Evolutionary conservation across 495 filamentous ascomycete genomes (phyloP), one percentile per base, ranked within the genome.

Genomic region (Cercophora newfieldiana): DNA sequence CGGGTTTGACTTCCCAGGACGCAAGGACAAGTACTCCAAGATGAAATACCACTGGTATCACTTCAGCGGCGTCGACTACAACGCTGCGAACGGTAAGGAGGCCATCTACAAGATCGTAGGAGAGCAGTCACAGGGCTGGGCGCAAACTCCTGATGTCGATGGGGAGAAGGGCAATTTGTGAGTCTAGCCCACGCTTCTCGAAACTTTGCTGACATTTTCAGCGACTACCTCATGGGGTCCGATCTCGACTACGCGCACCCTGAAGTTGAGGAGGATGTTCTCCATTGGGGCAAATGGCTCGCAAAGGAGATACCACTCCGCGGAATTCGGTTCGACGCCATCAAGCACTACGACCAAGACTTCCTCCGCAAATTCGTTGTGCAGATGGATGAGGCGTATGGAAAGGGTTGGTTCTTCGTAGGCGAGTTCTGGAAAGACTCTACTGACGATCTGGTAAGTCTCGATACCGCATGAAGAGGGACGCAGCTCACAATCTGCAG

Each of bases 281-380:
- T 89, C 14, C 76, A 81, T 28, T 92, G 90, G 90, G 88, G 85
- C 0, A 74, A 80, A 10, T 93, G 90, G 89, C 80, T 93, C 57
- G 80, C 78, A 0, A 75, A 82, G 1, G 73, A 87, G 61, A 66
- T 89, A 0, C 82, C 84, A 1, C 75, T 92, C 21, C 80, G 81
- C 66, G 90, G 90, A 7, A 88, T 93, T 68, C 81, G 90, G 7
- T 81, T 93, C n/a, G 90, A 93, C 73, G 90, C 89, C 16, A 85
- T 87, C 21, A 89, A 91, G 71, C 90, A 93, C 75, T 90, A 88
- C 72, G 88, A 85, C 14, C 81, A 85, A 59, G 79, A 79, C 0
- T 92, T 92, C 69, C 83, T 89, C 19, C 79, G 79, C 29, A 78
- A 84, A 3, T 89, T 91, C 65, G 81, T 90, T 28, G 71, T 76